phyloP scores from a whole-genome alignment of 2,329 filamentous ascomycete genomes.

The Ustulina deusta region DNA sequence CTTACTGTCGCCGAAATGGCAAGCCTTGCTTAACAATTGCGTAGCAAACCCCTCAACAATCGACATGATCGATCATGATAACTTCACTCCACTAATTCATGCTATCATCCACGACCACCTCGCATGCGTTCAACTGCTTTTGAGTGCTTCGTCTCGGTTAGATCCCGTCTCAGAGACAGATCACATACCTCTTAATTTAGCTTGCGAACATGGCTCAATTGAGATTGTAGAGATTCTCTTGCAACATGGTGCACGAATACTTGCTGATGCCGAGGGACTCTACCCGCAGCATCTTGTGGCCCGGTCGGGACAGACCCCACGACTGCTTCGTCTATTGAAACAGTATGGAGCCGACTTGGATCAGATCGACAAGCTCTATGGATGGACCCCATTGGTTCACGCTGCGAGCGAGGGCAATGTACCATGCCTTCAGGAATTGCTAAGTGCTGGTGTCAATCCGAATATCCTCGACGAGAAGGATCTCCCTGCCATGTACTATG shows the following conservation, averaged over 20 bases:
- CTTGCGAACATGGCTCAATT: conserved; percentile 91
- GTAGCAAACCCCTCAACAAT: conserved; percentile 79
- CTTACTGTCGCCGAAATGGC: neutral
- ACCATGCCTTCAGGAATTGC: conserved; percentile 82
- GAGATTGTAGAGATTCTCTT: conserved; percentile 87
- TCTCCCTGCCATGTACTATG: conserved; percentile 96
- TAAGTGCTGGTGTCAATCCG: conserved; percentile 82
- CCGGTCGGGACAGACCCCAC: conserved; percentile 83
- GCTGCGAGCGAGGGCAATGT: conserved; percentile 97
- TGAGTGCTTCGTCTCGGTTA: conserved; percentile 83
- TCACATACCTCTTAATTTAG: conserved; percentile 93
- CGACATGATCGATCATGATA: conserved; percentile 92
- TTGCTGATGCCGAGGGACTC: conserved; percentile 95
- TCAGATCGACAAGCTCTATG: conserved; percentile 94
- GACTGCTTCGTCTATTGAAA: conserved; percentile 83
- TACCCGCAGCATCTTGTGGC: conserved; percentile 98
- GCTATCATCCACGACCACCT: conserved; percentile 90
- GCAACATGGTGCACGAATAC: conserved; percentile 80
- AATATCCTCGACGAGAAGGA: conserved; percentile 91
- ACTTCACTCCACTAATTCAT: conserved; percentile 95
- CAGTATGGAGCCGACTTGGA: conserved; percentile 90
- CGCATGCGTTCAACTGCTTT: conserved; percentile 81
- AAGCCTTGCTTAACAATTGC: conserved; percentile 27
- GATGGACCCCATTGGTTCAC: conserved; percentile 97
- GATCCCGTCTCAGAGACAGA: conserved; percentile 88